Evolutionary conservation across 441 rosid species (phyloP).

Genomic region (Mallotus japonicus): DNA sequence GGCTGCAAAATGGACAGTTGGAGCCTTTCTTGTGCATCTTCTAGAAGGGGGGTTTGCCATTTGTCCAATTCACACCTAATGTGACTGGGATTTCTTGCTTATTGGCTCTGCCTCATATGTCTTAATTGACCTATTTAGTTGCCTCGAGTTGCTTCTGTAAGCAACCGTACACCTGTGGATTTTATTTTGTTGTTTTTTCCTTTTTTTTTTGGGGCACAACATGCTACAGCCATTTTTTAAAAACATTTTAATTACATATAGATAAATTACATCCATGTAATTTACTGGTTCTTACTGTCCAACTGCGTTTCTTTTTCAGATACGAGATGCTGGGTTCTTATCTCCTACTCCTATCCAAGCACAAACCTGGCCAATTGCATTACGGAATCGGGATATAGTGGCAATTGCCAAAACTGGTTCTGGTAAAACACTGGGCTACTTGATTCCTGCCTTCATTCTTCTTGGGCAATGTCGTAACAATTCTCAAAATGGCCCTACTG

Average conservation of each 20-base stretch:
- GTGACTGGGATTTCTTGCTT: conserved; percentile 64
- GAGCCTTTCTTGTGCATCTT: conserved; percentile 76
- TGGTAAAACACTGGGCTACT: conserved; percentile 94
- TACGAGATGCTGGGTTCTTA: conserved; percentile 78
- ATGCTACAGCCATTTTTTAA: conserved; percentile 2
- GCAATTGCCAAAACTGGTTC: conserved; percentile 99
- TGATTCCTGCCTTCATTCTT: conserved; percentile 87
- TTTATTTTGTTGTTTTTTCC: conserved; percentile 20
- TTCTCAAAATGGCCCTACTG: conserved; percentile 83
- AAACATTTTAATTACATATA: background rate
- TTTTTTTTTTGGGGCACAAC: conserved; percentile 21
- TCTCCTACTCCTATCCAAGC: conserved; percentile 98
- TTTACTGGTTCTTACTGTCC: conserved; percentile 18
- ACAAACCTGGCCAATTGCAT: conserved; percentile 97
- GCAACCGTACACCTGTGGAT: conserved; percentile 54
- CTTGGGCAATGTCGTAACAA: conserved; percentile 62
- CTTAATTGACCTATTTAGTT: conserved; percentile 67
- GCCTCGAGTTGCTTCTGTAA: conserved; percentile 85
- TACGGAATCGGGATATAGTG: conserved; percentile 80
- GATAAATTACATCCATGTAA: background rate
- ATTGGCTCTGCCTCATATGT: conserved; percentile 66
- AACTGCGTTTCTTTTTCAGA: conserved; percentile 42
- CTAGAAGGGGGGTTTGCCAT: conserved; percentile 69
- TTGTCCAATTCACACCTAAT: conserved; percentile 74
- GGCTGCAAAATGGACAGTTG: conserved; percentile 81